These are phyloP conservation scores for Globisporangium spinosum DNA, from an alignment of 352 stramenopile genomes.

Conservation along the genomic window DNA sequence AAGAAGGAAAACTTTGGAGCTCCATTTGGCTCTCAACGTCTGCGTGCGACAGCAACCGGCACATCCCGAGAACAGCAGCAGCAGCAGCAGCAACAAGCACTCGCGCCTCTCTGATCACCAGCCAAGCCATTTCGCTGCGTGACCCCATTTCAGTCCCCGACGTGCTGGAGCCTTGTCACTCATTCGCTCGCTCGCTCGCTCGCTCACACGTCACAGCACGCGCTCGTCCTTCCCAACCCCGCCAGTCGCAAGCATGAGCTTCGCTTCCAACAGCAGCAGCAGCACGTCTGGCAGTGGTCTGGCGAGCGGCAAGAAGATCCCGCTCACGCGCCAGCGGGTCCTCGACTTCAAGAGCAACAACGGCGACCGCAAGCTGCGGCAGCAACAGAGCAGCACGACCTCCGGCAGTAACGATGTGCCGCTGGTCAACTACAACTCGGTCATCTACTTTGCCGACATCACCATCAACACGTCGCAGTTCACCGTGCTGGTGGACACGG, in stretches of 20 bases:
- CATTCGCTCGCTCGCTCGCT: not conserved
- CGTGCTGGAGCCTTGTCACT: not conserved
- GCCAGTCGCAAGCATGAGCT: conserved; percentile 1
- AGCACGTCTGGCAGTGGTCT: conserved; percentile 1
- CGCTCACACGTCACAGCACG: too few relatives aligned
- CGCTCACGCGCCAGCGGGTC: conserved; percentile 18
- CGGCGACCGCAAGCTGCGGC: conserved; percentile 5
- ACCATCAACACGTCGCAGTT: conserved; percentile 37
- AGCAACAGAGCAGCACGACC: not conserved
- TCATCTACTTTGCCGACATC: conserved; percentile 66
- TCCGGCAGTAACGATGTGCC: conserved; percentile 5
- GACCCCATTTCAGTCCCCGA: not conserved
- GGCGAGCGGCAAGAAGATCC: conserved; percentile 13
- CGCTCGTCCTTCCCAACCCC: not conserved
- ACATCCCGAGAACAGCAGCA: not conserved
- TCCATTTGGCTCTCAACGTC: not conserved
- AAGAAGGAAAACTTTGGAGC: conserved; percentile 7
- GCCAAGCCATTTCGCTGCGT: not conserved
- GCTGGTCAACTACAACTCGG: conserved; percentile 43
- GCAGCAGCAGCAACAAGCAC: not conserved
- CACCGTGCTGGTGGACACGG: conserved; percentile 65
- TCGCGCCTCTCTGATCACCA: not conserved
- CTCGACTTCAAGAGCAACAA: conserved; percentile 11
- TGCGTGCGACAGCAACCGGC: not conserved
- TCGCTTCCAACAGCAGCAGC: not conserved